phyloP scores from a whole-genome alignment of 371 early-diverging fungal genomes.

The Lichtheimia ramosa region DNA sequence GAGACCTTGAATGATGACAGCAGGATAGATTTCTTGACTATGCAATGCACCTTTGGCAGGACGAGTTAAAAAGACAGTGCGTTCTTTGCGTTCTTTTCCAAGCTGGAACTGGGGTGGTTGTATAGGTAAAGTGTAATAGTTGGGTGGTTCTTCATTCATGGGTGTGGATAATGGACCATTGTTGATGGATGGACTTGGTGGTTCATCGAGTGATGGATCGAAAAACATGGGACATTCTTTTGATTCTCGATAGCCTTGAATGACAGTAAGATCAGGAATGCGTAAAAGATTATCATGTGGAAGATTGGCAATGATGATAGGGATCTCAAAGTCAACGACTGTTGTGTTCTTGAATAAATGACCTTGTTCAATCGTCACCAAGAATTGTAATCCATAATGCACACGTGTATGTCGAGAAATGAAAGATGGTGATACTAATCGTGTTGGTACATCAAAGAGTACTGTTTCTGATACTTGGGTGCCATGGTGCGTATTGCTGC shows the following conservation, averaged over 20 bases:
- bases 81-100: constrained; percentile 37
- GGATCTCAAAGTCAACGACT: constrained; percentile 35
- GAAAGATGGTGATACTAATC: constrained; percentile 47
- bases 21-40: constrained; percentile 29
- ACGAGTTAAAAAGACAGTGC: constrained; percentile 34
- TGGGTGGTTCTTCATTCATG: constrained; percentile 42
- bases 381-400: constrained; percentile 39
- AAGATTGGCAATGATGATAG: constrained; percentile 42
- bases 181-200: constrained; percentile 30
- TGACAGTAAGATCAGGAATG: constrained; percentile 37
- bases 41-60: constrained; percentile 23
- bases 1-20: constrained; percentile 24
- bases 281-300: constrained; percentile 41
- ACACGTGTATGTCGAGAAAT: constrained; percentile 43
- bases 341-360: constrained; percentile 34
- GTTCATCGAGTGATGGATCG: constrained; percentile 38
- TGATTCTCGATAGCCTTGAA: constrained; percentile 28
- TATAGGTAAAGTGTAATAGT: constrained; percentile 38
- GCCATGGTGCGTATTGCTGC: neutral
- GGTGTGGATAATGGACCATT: constrained; percentile 28
- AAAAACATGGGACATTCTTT: constrained; percentile 43
- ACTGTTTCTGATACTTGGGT: constrained; percentile 20
- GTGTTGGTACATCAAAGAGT: constrained; percentile 41
- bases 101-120: constrained; percentile 35
- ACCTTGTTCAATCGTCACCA: constrained; percentile 26